Evolutionary conservation across 345 rosid species (phyloP), one percentile per base, ranked within the genome.

Genomic region (Alliaria petiolata): DNA sequence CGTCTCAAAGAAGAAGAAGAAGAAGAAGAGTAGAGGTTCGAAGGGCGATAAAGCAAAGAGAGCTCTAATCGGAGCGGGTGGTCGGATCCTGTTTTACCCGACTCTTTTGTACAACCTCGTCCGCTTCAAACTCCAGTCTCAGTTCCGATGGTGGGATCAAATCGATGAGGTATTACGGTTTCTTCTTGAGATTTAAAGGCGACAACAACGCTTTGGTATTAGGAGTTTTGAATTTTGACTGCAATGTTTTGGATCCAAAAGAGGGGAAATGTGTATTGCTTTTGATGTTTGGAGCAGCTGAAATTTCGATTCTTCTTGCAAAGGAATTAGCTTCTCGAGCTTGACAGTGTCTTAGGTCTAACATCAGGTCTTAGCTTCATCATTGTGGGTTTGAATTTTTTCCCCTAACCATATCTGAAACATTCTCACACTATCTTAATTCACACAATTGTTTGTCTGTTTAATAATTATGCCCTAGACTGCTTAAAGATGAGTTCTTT

Each of bases 71-170:
- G 79, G 79, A 56, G 76, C 71, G 0, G 79, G 76, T 30, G 79
- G 71, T 63, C 67, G 71, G 66, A 70, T 76, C 76, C 47, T 76
- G 7, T 76, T 76, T 65, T 76, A 76, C 20, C 79, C 76, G 31
- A 69, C 79, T 7, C 66, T 76, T 20, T 28, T 76, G 5, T 70
- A 56, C 62, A 76, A 63, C 61, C 66, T 76, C 69, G 31, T 63
- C 45, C 75, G 79, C 38, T 69, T 62, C 47, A 76, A 76, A 47
- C 70, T 70, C 58, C 75, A 76, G 8, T 38, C 79, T 62, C 38
- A 63, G 22, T 76, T 70, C 26, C 60, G 54, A 7, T 76, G 79
- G 79, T 76, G 79, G 79, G 79, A 76, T 65, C 70, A 46, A 56
- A 70, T 76, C 70, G 76, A 69, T 4, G 60, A 76, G 76, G 79